These are phyloP conservation scores for Diplodia scrobiculata DNA, from an alignment of 2,329 filamentous ascomycete genomes.

Conservation along the genomic window DNA sequence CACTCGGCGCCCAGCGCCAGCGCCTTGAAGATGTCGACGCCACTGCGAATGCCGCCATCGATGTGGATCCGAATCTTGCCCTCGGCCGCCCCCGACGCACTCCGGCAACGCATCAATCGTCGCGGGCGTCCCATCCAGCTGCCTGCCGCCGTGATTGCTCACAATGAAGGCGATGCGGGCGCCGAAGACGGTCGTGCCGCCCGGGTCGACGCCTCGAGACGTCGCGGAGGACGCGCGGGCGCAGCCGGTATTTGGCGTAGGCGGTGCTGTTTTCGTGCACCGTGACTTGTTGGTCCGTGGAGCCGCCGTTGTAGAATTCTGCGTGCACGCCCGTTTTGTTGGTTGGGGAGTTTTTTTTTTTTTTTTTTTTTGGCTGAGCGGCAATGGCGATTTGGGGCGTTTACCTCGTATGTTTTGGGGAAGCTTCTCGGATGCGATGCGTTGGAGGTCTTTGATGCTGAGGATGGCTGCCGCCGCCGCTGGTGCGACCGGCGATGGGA, in stretches of 20 bases:
- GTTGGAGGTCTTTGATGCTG: constrained; percentile 45
- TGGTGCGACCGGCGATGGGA: background rate
- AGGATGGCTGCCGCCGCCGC: constrained; percentile 30
- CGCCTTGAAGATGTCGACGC: constrained; percentile 67
- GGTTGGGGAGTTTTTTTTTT: background rate
- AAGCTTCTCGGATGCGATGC: constrained; percentile 33
- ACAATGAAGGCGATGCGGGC: constrained; percentile 40
- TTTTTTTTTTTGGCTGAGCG: too few species aligned
- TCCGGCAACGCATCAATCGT: constrained; percentile 49
- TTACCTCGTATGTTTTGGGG: constrained; percentile 30
- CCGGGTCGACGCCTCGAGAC: constrained; percentile 46
- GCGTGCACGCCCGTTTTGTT: background rate
- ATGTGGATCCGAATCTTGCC: constrained; percentile 56
- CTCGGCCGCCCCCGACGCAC: constrained; percentile 56
- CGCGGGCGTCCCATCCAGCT: constrained; percentile 32
- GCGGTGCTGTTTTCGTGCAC: constrained; percentile 38
- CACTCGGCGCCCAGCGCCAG: constrained; percentile 64
- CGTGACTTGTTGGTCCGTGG: constrained; percentile 35
- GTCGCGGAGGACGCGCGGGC: constrained; percentile 45
- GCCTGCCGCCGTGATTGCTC: constrained; percentile 43
- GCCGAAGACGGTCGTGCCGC: constrained; percentile 40
- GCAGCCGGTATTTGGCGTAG: constrained; percentile 39
- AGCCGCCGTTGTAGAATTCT: constrained; percentile 39
- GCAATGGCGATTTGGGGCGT: background rate
- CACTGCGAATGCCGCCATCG: constrained; percentile 65